Base-by-base conservation (phyloP, 768 basidiomycete genomes). In the Mycena albidolilacea region DNA sequence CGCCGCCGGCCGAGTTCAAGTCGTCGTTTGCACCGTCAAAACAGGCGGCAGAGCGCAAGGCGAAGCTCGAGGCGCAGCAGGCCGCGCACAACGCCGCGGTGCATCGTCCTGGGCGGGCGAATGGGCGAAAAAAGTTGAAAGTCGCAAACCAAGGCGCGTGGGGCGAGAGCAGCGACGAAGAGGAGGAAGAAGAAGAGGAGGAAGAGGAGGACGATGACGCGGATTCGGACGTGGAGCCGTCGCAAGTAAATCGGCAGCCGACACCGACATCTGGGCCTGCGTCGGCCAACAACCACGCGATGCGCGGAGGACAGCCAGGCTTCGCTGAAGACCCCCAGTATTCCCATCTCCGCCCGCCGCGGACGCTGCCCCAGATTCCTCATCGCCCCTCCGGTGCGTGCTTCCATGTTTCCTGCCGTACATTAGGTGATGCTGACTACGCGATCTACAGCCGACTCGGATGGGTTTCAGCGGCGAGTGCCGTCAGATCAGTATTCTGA, bases 1-100 rank as follows among this genome's bases (percentile, higher is more conserved):
- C 79, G 14, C 73, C 78, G 38, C 76, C 75, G 50, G 80, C 80
- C 66, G 80, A 90, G 66, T 93, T 88, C 83, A 91, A 90, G 65
- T 97, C 96, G 0, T 96, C 97, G 5, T 98, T 98, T 79, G 94
- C 96, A 0, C 92, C 92, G 2, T 95, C 93, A 19, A 93, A 90
- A 78, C 90, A 92, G 74, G 96, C 96, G 48, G 90, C 91, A 23
- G 93, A 98, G 79, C 89, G 97, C 65, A 93, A 94, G 77, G 93
- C 94, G 9, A 95, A 93, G 79, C 87, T 89, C 15, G 92, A 97
- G 78, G 95, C 93, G 12, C 93, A 95, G 75, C 93, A 95, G 78
- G 93, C 90, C 57, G 95, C 95, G 0, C 90, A 92, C 41, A 90
- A 95, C 54, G 93, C 93, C 50, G 95, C 94, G 12, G 89, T 86